Base-by-base conservation (phyloP, 148 eudicot species). In the Bassia scoparia region DNA sequence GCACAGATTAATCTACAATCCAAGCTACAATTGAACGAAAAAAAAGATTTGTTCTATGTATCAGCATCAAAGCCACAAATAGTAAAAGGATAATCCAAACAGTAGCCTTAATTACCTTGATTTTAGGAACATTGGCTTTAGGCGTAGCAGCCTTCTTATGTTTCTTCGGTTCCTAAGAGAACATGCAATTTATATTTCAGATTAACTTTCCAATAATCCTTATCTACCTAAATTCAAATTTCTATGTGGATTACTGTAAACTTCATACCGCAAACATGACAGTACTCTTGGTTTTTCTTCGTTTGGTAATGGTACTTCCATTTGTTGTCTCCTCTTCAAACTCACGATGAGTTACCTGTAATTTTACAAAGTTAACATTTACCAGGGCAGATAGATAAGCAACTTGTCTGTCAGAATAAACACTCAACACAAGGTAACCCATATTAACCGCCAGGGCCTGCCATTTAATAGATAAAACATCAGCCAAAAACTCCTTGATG, bases 321-420 rank as follows among this genome's bases (percentile, higher is more conserved):
- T 88, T 85, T 49, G 91, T 79, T 55, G 97, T 95, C 84, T 95
- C 99, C 83, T 91, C 92, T 81, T 95, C 99, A 79, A 88, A 95
- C 79, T 95, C 97, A 38, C 80, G 96, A 71, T 84, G 97, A 80
- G 90, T 95, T 70, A 90, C 98, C 98, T 94, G 85, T 68, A 76
- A 79, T 31, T 67, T 65, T 66, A 68, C 33, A 27, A 50, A 21
- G 20, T 61, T 34, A 65, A 43, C 6, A 41, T 37, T 46, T 21
- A 72, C 60, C 52, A 77, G 69, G 41, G 48, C 63, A 52, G 61
- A 18, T 33, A 41, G 23, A 30, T 35, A 23, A 69, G 74, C 72
- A 43, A 37, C 26, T 35, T 26, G 52, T 64, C 68, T 21, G 15
- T 60, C 52, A 50, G 37, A 81, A 52, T 54, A 52, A 48, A 55